Evolutionary conservation across 1,139 yeast genomes (phyloP).

Genomic region (Pichia sp.): DNA sequence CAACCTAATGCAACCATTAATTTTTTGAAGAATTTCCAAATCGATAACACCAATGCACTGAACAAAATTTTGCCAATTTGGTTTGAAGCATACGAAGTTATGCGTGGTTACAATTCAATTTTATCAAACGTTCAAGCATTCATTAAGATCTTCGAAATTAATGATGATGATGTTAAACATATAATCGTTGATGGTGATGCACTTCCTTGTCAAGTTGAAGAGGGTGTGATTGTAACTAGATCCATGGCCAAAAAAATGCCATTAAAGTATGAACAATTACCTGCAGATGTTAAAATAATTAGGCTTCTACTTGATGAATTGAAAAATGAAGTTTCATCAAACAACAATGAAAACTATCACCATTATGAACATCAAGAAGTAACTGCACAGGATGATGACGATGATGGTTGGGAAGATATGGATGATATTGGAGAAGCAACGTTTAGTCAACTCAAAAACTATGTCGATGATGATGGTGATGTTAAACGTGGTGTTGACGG

Average conservation of each 20-base stretch:
- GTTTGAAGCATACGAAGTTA: slow-evolving; percentile 74
- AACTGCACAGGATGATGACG: slow-evolving; percentile 30
- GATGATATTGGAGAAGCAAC: slow-evolving; percentile 59
- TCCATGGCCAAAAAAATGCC: slow-evolving; percentile 74
- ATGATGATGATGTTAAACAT: slow-evolving; percentile 46
- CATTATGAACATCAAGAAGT: slow-evolving; percentile 28
- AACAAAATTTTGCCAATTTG: slow-evolving; percentile 59
- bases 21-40: slow-evolving; percentile 43
- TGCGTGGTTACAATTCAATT: slow-evolving; percentile 73
- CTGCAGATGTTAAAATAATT: slow-evolving; percentile 67
- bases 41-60: slow-evolving; percentile 38
- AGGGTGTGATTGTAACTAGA: slow-evolving; percentile 68
- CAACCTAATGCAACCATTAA: slow-evolving; percentile 58
- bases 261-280: slow-evolving; percentile 52
- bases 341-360: slow-evolving; percentile 27
- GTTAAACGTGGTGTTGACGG: slow-evolving; percentile 19
- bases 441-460: slow-evolving; percentile 52
- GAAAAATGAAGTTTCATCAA: slow-evolving; percentile 47
- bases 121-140: slow-evolving; percentile 67
- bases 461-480: slow-evolving; percentile 32
- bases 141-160: slow-evolving; percentile 52
- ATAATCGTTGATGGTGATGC: slow-evolving; percentile 73
- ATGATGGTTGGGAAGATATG: slow-evolving; percentile 76
- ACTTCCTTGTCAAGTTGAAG: slow-evolving; percentile 45
- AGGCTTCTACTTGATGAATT: slow-evolving; percentile 67